phyloP scores from a whole-genome alignment of 2,329 filamentous ascomycete species.

The Massarina eburnea region DNA sequence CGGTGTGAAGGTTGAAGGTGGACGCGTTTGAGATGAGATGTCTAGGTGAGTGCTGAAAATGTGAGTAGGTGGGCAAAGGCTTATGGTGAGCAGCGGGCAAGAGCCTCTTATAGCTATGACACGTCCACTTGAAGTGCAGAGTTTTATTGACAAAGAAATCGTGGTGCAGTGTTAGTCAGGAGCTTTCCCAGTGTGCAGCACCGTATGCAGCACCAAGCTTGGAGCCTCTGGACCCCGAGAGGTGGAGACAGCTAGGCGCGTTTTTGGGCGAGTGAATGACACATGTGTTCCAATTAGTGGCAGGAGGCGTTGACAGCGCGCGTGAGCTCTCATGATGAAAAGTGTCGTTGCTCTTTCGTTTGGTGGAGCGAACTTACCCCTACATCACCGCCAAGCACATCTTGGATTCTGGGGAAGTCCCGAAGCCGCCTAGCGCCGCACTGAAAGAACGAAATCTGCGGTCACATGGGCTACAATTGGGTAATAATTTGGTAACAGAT shows the following conservation, averaged over 20 bases:
- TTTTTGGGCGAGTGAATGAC: constrained; percentile 26
- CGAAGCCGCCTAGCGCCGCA: background rate
- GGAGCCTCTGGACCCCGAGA: constrained; percentile 25
- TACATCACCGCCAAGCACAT: constrained; percentile 17
- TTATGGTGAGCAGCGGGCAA: constrained; percentile 9
- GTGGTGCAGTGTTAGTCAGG: constrained; percentile 37
- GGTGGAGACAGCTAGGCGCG: constrained; percentile 25
- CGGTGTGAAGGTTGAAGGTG: constrained; percentile 10
- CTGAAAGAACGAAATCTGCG: background rate
- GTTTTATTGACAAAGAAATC: constrained; percentile 32
- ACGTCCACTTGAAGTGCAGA: constrained; percentile 19
- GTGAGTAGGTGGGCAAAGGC: constrained; percentile 3
- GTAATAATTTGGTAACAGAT: background rate
- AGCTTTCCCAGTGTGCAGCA: constrained; percentile 25
- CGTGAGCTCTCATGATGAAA: constrained; percentile 21
- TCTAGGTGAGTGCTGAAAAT: constrained; percentile 13
- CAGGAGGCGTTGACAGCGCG: constrained; percentile 6
- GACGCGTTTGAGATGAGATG: constrained; percentile 6
- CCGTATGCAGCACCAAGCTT: constrained; percentile 22
- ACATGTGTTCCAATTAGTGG: constrained; percentile 18
- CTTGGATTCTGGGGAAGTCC: constrained; percentile 2
- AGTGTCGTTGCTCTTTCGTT: constrained; percentile 13
- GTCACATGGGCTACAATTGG: constrained; percentile 4
- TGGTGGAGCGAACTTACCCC: constrained; percentile 21
- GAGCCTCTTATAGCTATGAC: constrained; percentile 30